Percentiles rank a stretch among this genome's conserved stretches.
Evolutionary conservation across 2,329 filamentous ascomycete species (phyloP).

Genomic region (Pyrenophora seminiperda): DNA sequence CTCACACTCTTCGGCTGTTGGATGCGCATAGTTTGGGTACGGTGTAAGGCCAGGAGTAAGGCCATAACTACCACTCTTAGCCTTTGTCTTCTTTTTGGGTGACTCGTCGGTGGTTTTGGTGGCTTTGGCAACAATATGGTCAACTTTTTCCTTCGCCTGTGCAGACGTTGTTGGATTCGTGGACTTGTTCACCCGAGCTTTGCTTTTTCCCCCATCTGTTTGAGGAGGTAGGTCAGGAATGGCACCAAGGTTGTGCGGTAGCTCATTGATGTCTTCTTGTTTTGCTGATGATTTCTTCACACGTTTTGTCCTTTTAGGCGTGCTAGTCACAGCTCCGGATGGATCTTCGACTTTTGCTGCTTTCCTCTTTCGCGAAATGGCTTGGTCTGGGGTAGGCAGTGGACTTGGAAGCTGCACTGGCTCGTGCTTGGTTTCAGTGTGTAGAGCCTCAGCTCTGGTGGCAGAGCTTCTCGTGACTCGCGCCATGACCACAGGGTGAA

Average conservation of each 20-base stretch:
- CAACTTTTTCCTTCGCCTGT: constrained; percentile 26
- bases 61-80: constrained; percentile 52
- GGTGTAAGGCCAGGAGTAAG: constrained; percentile 61
- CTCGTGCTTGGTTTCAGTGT: constrained; percentile 22
- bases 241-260: constrained; percentile 62
- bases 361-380: constrained; percentile 35
- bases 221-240: constrained; percentile 23
- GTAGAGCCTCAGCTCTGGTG: constrained; percentile 20
- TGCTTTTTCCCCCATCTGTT: constrained; percentile 9
- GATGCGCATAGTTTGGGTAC: constrained; percentile 69
- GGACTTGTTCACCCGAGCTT: constrained; percentile 17
- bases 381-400: constrained; percentile 46
- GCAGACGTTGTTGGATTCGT: constrained; percentile 29
- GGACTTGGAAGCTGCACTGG: constrained; percentile 52
- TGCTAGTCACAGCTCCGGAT: constrained; percentile 11
- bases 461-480: constrained; percentile 41
- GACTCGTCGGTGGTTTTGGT: constrained; percentile 33
- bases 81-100: constrained; percentile 42
- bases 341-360: constrained; percentile 27
- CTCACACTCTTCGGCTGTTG: constrained; percentile 71
- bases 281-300: constrained; percentile 43
- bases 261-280: constrained; percentile 52
- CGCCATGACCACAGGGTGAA: constrained; percentile 26
- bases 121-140: constrained; percentile 35
- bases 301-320: constrained; percentile 45